Conservation (phyloP, 768 basidiomycete genomes). For the Lentinula sp. region DNA sequence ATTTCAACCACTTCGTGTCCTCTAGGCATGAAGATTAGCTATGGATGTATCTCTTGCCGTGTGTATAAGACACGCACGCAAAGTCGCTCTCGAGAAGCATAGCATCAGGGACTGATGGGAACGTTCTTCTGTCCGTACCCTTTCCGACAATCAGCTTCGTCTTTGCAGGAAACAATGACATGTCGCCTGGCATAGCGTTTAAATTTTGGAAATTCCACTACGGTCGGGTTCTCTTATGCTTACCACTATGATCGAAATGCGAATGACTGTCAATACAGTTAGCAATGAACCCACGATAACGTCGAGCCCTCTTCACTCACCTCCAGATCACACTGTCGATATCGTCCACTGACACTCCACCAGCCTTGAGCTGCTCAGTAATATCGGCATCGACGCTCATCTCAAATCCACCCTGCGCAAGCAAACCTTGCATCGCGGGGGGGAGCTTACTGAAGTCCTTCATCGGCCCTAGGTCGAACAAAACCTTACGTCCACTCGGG, state of each 20-base stretch:
- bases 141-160: conserved; percentile 13
- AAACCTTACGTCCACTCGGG: conserved; percentile 5
- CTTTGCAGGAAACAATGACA: conserved; percentile 13
- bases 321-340: conserved; percentile 17
- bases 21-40: not conserved
- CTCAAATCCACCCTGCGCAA: not conserved
- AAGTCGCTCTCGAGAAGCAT: conserved; percentile 12
- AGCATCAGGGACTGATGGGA: conserved; percentile 6
- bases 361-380: conserved; percentile 9
- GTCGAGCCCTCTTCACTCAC: not conserved
- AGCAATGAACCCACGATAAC: not conserved
- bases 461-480: conserved; percentile 16
- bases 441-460: conserved; percentile 13
- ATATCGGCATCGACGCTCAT: conserved; percentile 11
- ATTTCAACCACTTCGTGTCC: conserved; percentile 13
- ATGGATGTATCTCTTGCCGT: not conserved
- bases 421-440: conserved; percentile 1
- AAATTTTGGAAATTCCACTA: not conserved
- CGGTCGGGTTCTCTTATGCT: not conserved
- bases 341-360: conserved; percentile 9
- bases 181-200: conserved; percentile 8
- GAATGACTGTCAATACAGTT: conserved; percentile 7
- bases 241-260: conserved; percentile 15
- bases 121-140: conserved; percentile 4
- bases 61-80: conserved; percentile 3